phyloP scores from a whole-genome alignment of 192 early-diverging fungal species.

The Jimgerdemannia flammicorona region DNA sequence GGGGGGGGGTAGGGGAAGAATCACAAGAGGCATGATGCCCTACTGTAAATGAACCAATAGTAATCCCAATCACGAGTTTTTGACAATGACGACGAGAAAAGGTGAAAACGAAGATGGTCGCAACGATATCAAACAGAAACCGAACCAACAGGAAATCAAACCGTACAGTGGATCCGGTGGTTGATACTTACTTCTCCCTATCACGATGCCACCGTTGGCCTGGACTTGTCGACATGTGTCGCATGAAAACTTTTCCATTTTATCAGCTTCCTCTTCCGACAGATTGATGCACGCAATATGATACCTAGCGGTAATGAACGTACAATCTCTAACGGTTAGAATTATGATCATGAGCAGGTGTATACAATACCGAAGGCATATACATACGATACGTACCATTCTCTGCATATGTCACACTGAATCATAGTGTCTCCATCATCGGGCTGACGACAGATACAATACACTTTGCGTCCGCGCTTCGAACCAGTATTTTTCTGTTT shows the following conservation, averaged over 20 bases:
- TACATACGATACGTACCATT: constrained; percentile 54
- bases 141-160: no score
- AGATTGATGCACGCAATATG: constrained; percentile 30
- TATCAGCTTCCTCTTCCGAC: constrained; percentile 24
- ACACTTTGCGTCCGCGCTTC: constrained; percentile 25
- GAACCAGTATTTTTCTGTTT: no score
- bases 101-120: no score
- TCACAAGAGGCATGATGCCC: no score
- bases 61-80: background rate
- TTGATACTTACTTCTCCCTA: background rate
- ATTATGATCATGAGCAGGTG: background rate
- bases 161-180: no score
- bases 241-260: constrained; percentile 28
- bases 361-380: background rate
- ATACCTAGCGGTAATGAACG: constrained; percentile 16
- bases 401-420: constrained; percentile 66
- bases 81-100: background rate
- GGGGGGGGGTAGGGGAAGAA: no score
- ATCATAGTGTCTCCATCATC: constrained; percentile 77
- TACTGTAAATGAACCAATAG: background rate
- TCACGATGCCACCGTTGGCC: background rate
- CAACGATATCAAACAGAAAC: no score
- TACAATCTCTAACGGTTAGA: background rate
- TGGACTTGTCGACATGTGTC: constrained; percentile 16
- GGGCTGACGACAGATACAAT: constrained; percentile 65